Evolutionary conservation across 2,329 filamentous ascomycete species (phyloP), one percentile per base, ranked within the genome.

Genomic region (Neonectria ditissima): DNA sequence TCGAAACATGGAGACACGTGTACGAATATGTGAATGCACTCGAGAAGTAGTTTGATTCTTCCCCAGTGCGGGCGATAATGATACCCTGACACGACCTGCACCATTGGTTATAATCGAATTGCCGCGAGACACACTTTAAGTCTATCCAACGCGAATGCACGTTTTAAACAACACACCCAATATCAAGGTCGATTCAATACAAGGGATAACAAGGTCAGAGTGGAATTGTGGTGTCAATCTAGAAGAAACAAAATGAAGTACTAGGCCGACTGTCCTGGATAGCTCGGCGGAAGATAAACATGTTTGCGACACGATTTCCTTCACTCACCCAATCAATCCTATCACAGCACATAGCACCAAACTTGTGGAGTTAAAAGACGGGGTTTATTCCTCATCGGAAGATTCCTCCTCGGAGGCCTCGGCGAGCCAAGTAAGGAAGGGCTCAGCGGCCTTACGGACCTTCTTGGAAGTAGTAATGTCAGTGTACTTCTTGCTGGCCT

Each of bases 401-500:
- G 84, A 84, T 62, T 89, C 89, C 66, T 92, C 90, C 67, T 91
- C 89, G 5, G 58, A 62, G 57, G 94, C 94, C 80, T 92, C 93
- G 72, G 93, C 89, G 62, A 98, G 93, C 95, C 94, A 98, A 74
- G 90, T 92, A 76, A 97, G 86, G 87, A 99, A 99, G 69, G 92
- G 91, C 84, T 97, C 92, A 57, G 96, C 94, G 69, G 93, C 92
- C 86, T 97, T 95, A 83, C 94, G 93, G 67, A 98, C 94, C 87
- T 97, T 97, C 86, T 94, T 95, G 83, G 93, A 97, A 65, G 90
- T 94, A 64, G 90, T 78, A 65, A 97, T 81, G 78, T 98, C 95
- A 73, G 97, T 92, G 79, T 98, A 98, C 85, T 97, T 97, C 91
- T 97, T 97, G 88, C 93, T 97, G 63, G 95, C 94, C 86, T 96